Conservation (phyloP, 169 alveolate species). For the Haemoproteus tartakovskyi region DNA sequence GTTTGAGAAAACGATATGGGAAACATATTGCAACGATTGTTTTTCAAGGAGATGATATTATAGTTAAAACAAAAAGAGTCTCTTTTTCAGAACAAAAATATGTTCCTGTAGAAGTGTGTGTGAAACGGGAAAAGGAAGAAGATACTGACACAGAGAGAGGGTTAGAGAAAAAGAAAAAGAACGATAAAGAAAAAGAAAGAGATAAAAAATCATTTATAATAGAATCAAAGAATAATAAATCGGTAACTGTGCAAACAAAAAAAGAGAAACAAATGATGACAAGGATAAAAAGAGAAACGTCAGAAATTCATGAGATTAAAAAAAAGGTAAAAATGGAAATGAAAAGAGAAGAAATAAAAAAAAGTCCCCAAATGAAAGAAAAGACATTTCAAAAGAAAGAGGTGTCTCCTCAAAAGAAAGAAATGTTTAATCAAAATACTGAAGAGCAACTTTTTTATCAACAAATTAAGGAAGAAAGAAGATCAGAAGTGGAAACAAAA, state of each 20-base stretch:
- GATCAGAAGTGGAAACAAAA: constrained; percentile 24
- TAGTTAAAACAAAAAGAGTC: background rate
- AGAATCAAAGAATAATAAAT: background rate
- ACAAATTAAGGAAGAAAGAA: constrained; percentile 9
- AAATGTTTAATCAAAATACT: no score
- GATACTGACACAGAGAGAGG: background rate
- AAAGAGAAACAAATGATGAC: background rate
- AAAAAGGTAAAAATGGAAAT: no score
- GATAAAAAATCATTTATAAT: no score
- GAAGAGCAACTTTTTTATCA: constrained; percentile 45
- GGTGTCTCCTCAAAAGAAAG: no score
- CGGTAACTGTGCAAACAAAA: background rate
- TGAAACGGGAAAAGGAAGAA: background rate
- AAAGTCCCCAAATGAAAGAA: background rate
- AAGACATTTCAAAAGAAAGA: background rate
- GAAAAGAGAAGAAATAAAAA: background rate
- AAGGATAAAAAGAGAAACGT: background rate
- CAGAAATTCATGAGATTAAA: background rate
- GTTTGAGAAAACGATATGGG: constrained; percentile 67
- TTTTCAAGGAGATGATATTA: constrained; percentile 5
- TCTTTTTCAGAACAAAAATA: constrained; percentile 32
- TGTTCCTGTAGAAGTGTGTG: constrained; percentile 1
- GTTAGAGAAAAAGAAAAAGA: background rate
- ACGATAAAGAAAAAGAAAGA: background rate
- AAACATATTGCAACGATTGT: constrained; percentile 58